Conservation (phyloP, 208 protist genomes). For the Acanthamoeba healyi region DNA sequence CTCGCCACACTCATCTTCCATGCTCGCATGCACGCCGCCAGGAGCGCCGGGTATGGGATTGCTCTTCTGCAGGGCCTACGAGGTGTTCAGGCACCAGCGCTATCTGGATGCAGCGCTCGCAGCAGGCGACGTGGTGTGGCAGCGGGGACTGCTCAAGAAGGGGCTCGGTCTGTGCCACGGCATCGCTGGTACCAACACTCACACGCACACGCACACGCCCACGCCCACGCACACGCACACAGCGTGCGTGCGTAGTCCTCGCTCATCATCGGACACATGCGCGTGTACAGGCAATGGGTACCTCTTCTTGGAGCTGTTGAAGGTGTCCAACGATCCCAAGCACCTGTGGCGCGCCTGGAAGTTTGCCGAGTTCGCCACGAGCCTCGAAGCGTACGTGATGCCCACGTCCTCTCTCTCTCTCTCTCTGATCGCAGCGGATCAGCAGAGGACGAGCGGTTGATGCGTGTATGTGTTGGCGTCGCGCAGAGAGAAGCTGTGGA, state of each 20-base stretch:
- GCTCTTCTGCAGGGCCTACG: slow-evolving; percentile 36
- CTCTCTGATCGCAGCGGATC: neutral
- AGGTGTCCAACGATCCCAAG: neutral
- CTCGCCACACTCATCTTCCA: neutral
- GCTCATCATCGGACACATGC: no score
- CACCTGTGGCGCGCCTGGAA: neutral
- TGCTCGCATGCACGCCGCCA: neutral
- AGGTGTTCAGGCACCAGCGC: neutral
- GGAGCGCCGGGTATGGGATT: slow-evolving; percentile 62
- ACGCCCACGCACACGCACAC: no score
- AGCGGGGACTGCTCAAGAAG: slow-evolving; percentile 67
- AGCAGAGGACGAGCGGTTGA: no score
- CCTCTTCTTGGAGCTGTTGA: slow-evolving; percentile 71
- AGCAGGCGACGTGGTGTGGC: slow-evolving; percentile 46
- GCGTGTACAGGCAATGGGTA: slow-evolving; percentile 64
- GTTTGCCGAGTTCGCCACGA: slow-evolving; percentile 4
- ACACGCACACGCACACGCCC: neutral
- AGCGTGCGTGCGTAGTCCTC: no score
- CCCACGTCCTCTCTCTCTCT: neutral
- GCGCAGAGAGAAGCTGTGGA: neutral
- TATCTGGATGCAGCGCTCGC: slow-evolving; percentile 1
- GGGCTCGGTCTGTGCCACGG: slow-evolving; percentile 77
- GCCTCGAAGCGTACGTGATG: neutral
- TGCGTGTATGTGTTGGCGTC: neutral
- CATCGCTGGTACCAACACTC: neutral